Percentiles rank a stretch among this genome's conserved stretches.
phyloP scores from a whole-genome alignment of 2,329 filamentous ascomycete genomes.

The Exophiala alcalophila region DNA sequence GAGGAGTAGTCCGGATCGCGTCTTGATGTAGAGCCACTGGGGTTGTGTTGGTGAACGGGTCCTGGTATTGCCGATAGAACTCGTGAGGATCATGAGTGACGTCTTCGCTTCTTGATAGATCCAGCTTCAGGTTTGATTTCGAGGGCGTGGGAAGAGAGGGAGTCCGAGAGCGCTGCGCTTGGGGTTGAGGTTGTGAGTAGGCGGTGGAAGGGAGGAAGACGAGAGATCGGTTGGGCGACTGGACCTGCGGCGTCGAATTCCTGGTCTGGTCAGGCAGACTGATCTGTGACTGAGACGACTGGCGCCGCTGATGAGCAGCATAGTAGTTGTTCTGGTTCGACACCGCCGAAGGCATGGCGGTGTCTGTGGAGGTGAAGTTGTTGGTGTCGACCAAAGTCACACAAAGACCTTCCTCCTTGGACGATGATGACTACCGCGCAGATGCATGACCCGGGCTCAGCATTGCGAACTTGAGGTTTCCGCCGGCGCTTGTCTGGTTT shows the following conservation, averaged over 20 bases:
- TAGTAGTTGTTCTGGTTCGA: constrained; percentile 25
- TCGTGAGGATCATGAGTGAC: constrained; percentile 48
- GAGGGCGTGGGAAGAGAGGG: constrained; percentile 19
- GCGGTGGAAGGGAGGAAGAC: constrained; percentile 28
- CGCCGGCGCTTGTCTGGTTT: too few species aligned
- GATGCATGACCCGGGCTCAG: constrained; percentile 22
- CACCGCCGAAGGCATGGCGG: constrained; percentile 27
- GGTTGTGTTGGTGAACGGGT: constrained; percentile 34
- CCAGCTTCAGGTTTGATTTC: constrained; percentile 10
- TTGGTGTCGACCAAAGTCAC: constrained; percentile 16
- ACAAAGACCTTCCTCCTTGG: constrained; percentile 25
- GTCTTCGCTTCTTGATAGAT: constrained; percentile 26
- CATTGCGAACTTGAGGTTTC: constrained; percentile 12
- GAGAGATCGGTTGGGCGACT: constrained; percentile 22
- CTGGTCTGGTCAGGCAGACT: constrained; percentile 24
- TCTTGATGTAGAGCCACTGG: constrained; percentile 33
- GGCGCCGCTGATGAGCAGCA: constrained; percentile 24
- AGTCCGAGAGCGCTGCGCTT: constrained; percentile 19
- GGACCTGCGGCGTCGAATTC: constrained; percentile 12
- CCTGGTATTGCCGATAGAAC: constrained; percentile 49
- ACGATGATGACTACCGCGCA: constrained; percentile 22
- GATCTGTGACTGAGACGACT: constrained; percentile 29
- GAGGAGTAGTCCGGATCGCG: constrained; percentile 23
- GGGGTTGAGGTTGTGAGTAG: constrained; percentile 30
- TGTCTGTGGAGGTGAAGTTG: too few species aligned